Percentiles rank a stretch among this genome's conserved stretches.
Evolutionary conservation across 2,329 filamentous ascomycete genomes (phyloP).

Genomic region (Penicillium sp.): DNA sequence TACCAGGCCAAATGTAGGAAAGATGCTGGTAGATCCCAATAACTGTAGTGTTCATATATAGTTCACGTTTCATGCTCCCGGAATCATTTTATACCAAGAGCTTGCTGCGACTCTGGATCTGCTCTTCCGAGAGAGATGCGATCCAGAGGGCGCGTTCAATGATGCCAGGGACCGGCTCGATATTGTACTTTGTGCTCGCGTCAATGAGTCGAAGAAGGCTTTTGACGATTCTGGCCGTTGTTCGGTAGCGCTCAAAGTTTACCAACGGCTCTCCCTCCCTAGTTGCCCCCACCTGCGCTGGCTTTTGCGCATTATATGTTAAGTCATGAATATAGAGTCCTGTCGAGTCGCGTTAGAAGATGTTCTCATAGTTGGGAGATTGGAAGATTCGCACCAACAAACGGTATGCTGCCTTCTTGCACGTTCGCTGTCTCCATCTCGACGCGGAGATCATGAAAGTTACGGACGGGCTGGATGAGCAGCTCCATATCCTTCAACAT

Average conservation of each 20-base stretch:
- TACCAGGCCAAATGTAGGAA: constrained; percentile 15
- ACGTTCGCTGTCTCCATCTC: constrained; percentile 67
- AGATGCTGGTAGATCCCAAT: not conserved
- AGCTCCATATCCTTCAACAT: constrained; percentile 63
- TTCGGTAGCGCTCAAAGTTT: constrained; percentile 70
- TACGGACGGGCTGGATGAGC: constrained; percentile 65
- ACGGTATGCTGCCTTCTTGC: constrained; percentile 68
- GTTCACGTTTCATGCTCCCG: not conserved
- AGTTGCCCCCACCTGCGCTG: constrained; percentile 57
- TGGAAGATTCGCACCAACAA: constrained; percentile 57
- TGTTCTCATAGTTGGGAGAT: not conserved
- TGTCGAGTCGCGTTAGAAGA: constrained; percentile 28
- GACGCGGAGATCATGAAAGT: constrained; percentile 65
- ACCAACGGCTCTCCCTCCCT: constrained; percentile 60
- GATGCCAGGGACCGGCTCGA: constrained; percentile 62
- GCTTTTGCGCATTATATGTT: constrained; percentile 71
- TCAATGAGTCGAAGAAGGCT: constrained; percentile 66
- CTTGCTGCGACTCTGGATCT: constrained; percentile 56
- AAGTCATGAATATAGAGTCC: constrained; percentile 69
- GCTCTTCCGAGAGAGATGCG: constrained; percentile 62
- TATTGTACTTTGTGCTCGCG: constrained; percentile 65
- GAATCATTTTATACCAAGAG: constrained; percentile 41
- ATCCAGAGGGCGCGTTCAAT: constrained; percentile 69
- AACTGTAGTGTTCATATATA: constrained; percentile 5
- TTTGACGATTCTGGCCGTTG: constrained; percentile 68